Percentiles rank a stretch among this genome's conserved stretches.
Evolutionary conservation across 306 rosid species (phyloP).

Genomic region (Arachis hypogaea): DNA sequence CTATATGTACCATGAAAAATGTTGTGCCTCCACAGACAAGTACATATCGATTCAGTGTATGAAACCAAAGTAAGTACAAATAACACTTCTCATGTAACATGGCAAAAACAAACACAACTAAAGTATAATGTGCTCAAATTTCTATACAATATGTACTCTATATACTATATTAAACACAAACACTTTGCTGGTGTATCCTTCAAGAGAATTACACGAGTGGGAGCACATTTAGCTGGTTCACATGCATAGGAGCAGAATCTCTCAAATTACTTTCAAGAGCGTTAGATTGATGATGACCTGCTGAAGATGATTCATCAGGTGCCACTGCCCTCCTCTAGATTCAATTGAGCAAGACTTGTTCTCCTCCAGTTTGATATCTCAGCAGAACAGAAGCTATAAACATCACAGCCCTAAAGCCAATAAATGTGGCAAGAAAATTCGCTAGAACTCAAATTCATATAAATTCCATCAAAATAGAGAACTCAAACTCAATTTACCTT

Average conservation of each 20-base stretch:
- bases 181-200: too few species aligned
- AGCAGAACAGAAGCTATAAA: constrained; percentile 51
- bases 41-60: too few species aligned
- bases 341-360: constrained; percentile 39
- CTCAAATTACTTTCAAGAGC: constrained; percentile 40
- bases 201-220: neutral
- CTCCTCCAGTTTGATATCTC: constrained; percentile 58
- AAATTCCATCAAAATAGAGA: too few species aligned
- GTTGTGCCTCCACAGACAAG: too few species aligned
- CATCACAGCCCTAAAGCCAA: constrained; percentile 80
- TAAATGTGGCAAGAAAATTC: constrained; percentile 65
- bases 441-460: constrained; percentile 46
- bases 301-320: constrained; percentile 40
- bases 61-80: too few species aligned
- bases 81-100: too few species aligned
- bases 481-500: too few species aligned
- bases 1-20: constrained; percentile 4
- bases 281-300: constrained; percentile 42
- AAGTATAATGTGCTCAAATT: constrained; percentile 30
- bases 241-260: constrained; percentile 29
- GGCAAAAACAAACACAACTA: constrained; percentile 25
- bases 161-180: neutral
- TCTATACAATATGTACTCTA: constrained; percentile 29
- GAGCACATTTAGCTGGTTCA: constrained; percentile 30
- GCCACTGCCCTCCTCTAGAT: constrained; percentile 40